These are phyloP conservation scores for Tagetes erecta DNA, from an alignment of 129 eudicot genomes.

Conservation along the genomic window DNA sequence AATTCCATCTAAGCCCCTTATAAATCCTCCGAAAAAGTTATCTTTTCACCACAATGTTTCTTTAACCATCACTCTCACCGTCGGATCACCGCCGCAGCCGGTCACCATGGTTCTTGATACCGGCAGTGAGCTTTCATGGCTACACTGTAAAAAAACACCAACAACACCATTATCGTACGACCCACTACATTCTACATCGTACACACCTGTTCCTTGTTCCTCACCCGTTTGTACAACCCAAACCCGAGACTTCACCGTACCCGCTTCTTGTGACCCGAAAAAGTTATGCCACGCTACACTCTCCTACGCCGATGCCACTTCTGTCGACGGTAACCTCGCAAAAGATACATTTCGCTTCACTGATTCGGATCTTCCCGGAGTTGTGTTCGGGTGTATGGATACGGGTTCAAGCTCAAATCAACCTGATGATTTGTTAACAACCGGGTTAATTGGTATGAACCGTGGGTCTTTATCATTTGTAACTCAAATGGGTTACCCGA, in stretches of 20 bases:
- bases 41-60: conserved; percentile 76
- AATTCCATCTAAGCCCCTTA: conserved; percentile 37
- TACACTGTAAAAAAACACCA: conserved; percentile 67
- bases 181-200: conserved; percentile 54
- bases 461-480: conserved; percentile 86
- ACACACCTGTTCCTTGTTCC: conserved; percentile 54
- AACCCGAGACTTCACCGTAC: conserved; percentile 72
- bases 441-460: conserved; percentile 84
- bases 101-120: conserved; percentile 85
- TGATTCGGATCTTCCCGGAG: conserved; percentile 47
- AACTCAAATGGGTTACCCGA: conserved; percentile 64
- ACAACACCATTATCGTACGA: conserved; percentile 39
- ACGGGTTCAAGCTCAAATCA: conserved; percentile 48
- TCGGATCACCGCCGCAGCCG: conserved; percentile 79
- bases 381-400: conserved; percentile 88
- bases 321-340: conserved; percentile 85
- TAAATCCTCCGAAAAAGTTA: conserved; percentile 54
- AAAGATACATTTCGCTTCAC: conserved; percentile 52
- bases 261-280: conserved; percentile 83
- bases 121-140: conserved; percentile 81
- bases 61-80: conserved; percentile 62
- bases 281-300: conserved; percentile 69
- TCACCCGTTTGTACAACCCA: conserved; percentile 61
- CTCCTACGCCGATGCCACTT: conserved; percentile 78
- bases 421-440: conserved; percentile 49